A percentile compares a stretch with the other conserved stretches of the same genome.
phyloP scores from a whole-genome alignment of 805 yeast species.

The Lipomyces orientalis region DNA sequence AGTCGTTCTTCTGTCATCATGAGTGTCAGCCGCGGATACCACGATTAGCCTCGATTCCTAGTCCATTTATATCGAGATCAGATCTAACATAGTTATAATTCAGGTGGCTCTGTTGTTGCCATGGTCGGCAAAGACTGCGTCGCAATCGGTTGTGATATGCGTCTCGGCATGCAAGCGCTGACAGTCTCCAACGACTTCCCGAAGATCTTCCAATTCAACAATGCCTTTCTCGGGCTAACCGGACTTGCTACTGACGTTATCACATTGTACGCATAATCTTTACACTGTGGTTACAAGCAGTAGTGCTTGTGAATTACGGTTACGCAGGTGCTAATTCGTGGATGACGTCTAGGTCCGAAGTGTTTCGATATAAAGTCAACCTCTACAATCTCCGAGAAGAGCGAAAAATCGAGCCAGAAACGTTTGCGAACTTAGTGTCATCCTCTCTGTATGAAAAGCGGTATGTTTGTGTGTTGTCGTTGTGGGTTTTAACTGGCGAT shows the following conservation, averaged over 20 bases:
- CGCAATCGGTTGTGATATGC: constrained; percentile 94
- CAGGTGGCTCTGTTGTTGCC: constrained; percentile 95
- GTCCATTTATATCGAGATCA: no score
- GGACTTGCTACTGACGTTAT: constrained; percentile 95
- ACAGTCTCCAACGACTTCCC: constrained; percentile 94
- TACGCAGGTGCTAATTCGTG: background rate
- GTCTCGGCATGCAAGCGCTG: constrained; percentile 90
- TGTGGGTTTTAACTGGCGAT: background rate
- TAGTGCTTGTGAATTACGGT: background rate
- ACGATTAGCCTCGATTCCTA: background rate
- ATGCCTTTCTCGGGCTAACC: constrained; percentile 87
- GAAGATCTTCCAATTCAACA: constrained; percentile 77
- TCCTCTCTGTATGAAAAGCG: constrained; percentile 88
- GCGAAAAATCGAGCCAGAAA: constrained; percentile 87
- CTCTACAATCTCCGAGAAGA: constrained; percentile 90
- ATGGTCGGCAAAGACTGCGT: constrained; percentile 99
- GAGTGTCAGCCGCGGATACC: background rate
- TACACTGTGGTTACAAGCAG: background rate
- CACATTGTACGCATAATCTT: constrained; percentile 57
- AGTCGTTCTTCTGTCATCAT: background rate
- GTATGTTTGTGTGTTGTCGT: constrained; percentile 47
- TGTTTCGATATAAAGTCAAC: constrained; percentile 83
- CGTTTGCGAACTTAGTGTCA: constrained; percentile 90
- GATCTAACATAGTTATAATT: background rate
- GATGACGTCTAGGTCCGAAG: constrained; percentile 55